phyloP scores from a whole-genome alignment of 2,329 filamentous ascomycete genomes.

The Colletotrichum horii region DNA sequence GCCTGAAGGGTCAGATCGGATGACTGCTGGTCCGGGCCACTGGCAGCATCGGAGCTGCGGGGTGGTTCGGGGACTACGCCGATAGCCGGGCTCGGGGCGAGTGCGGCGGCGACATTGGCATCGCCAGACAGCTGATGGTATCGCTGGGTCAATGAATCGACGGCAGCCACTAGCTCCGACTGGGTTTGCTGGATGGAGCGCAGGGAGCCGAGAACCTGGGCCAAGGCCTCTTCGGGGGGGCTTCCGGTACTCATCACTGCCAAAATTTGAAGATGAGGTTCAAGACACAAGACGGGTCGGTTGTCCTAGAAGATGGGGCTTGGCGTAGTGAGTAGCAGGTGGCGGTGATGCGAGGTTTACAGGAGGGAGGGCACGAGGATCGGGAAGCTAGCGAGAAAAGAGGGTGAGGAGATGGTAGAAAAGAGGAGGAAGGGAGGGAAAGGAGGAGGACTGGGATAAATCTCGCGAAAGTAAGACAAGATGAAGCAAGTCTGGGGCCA shows the following conservation, averaged over 20 bases:
- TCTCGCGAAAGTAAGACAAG: background rate
- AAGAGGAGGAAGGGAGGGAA: background rate
- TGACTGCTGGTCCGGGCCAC: background rate
- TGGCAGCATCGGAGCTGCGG: slow-evolving; percentile 17
- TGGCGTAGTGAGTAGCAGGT: background rate
- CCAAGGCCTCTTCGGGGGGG: slow-evolving; percentile 30
- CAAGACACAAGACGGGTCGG: background rate
- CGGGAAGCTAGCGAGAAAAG: background rate
- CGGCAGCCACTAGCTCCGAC: slow-evolving; percentile 41
- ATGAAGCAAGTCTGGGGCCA: background rate
- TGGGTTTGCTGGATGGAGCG: slow-evolving; percentile 46
- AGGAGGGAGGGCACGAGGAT: background rate
- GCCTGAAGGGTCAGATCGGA: slow-evolving; percentile 25
- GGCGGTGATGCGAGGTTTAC: background rate
- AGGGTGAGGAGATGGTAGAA: background rate
- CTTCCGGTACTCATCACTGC: slow-evolving; percentile 5
- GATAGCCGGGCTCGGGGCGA: background rate
- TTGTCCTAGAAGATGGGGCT: background rate
- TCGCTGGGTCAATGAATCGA: slow-evolving; percentile 43
- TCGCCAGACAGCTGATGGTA: slow-evolving; percentile 11
- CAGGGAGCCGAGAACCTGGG: slow-evolving; percentile 35
- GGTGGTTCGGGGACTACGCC: background rate
- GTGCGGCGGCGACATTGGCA: background rate
- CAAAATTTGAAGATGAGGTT: background rate
- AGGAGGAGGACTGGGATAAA: background rate